Evolutionary conservation across 2,329 filamentous ascomycete genomes (phyloP).

Genomic region (Mycosphaerelloides madeirae): DNA sequence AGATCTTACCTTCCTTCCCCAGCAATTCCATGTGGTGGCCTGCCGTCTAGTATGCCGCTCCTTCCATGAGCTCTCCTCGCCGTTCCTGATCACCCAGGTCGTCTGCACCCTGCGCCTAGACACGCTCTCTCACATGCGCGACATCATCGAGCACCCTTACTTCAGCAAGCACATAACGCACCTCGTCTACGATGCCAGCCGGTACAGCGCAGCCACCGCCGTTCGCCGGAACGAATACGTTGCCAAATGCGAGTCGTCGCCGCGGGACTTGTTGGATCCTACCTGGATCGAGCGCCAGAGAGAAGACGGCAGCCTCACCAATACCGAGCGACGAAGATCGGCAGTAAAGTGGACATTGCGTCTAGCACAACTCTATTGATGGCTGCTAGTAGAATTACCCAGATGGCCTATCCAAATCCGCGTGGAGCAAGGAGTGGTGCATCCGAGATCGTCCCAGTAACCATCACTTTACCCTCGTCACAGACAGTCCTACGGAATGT

Average conservation of each 20-base stretch:
- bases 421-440: too few relatives aligned
- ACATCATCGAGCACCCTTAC: conserved; percentile 13
- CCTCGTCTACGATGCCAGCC: conserved; percentile 14
- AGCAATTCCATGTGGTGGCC: conserved; percentile 1
- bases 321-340: too few relatives aligned
- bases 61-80: conserved; percentile 15
- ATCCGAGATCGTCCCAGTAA: too few relatives aligned
- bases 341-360: too few relatives aligned
- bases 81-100: conserved; percentile 11
- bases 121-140: conserved; percentile 3
- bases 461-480: too few relatives aligned
- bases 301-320: too few relatives aligned
- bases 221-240: conserved; percentile 2
- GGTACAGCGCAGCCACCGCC: conserved; percentile 1
- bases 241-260: neutral
- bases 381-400: too few relatives aligned
- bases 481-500: too few relatives aligned
- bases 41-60: conserved; percentile 9
- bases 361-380: too few relatives aligned
- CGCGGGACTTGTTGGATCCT: conserved; percentile 1
- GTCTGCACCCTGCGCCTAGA: conserved; percentile 10
- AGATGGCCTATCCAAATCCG: too few relatives aligned
- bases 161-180: conserved; percentile 12
- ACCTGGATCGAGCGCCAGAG: neutral
- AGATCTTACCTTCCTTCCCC: conserved; percentile 6